Evolutionary conservation across 192 early-diverging fungal genomes (phyloP), one percentile per base, ranked within the genome.

Genomic region (Backusella australiensis): DNA sequence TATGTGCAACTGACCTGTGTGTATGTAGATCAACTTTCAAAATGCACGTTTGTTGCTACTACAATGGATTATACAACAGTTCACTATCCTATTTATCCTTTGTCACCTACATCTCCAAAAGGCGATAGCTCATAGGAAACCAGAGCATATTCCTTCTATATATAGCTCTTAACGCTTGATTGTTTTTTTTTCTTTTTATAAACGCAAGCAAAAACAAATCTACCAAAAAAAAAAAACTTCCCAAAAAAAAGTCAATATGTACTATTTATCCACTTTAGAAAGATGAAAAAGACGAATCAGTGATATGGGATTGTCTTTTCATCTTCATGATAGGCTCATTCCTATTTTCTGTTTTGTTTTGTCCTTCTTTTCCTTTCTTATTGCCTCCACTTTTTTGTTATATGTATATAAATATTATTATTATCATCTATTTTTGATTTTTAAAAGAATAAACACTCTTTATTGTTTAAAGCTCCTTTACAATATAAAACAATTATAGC

Each of bases 81-180:
- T 29, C 73, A 67, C 26, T 74, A 74, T 65, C 73, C 73, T 65
- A 74, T 74, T 63, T 74, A 74, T 67, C 73, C 73, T 6, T 35
- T 74, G 5, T 21, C 42, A 35, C 49, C 71, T 8, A 41, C 36
- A 3, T 46, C 36, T 29, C 19, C 69, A 49, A 38, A 29, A 23
- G 52, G n/a, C 21, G 52, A 53, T 53, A 53, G 19, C 6, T 53
- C 52, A 21, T 53, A 53, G 52, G n/a, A 53, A 53, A 53, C 15
- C 15, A 44, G 6, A 23, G 17, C 52, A 6, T 39, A 12, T 39
- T 12, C 11, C 52, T 17, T 21, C 19, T 21, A 53, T 53, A 53
- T n/a, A 53, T 53, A 53, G 6, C 19, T 53, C 52, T 53, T 53
- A 2, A n/a, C 52, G 5, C 23, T 53, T 21, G 0, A 6, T 53